Base-by-base conservation (phyloP, 225 moss, liverwort and hornwort species). In the Marchantia paleacea region DNA sequence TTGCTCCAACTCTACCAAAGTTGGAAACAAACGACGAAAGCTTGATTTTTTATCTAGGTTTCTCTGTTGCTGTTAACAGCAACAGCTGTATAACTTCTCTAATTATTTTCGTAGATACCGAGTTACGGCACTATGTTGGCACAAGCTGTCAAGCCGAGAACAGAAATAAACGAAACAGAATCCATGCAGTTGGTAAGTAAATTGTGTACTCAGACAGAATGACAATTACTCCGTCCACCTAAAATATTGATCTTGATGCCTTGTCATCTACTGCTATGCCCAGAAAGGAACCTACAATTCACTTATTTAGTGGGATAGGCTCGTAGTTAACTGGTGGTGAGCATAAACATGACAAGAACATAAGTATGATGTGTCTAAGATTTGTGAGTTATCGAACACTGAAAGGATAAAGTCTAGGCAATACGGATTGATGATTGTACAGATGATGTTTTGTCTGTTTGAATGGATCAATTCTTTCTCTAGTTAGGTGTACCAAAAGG, bases 141-240 rank as follows among this genome's bases (percentile, higher is more conserved):
- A 50, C 83, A 78, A 55, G 78, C 70, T 18, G 49, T 80, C 28
- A 82, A 82, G 85, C 85, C 81, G 68, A 70, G 74, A 22, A 80
- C 52, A 20, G 81, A 78, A 57, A 85, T 90, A 65, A 83, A 82
- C 30, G 90, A 87, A 77, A 77, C 73, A 26, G 87, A 89, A 62
- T 89, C 89, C 14, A 80, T 92, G 75, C 90, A 89, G 75, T 83
- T 90, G 72, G 90, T 92, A 88, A 25, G 51, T 81, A 31, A 18
- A 13, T 50, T 24, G 1, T 51, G 14, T 19, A 57, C 52, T 52
- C 16, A 72, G 31, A 18, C 13, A 18, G 69, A 31, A 31, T 13
- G 15, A 30, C 8, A 39, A 20, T 8, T 8, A 8, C 18, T 24
- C n/a, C 62, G 62, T 62, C n/a, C 24, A 24, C n/a, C 24, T 62